Base-by-base conservation (phyloP, 345 rosid species). In the Murraya koenigii region DNA sequence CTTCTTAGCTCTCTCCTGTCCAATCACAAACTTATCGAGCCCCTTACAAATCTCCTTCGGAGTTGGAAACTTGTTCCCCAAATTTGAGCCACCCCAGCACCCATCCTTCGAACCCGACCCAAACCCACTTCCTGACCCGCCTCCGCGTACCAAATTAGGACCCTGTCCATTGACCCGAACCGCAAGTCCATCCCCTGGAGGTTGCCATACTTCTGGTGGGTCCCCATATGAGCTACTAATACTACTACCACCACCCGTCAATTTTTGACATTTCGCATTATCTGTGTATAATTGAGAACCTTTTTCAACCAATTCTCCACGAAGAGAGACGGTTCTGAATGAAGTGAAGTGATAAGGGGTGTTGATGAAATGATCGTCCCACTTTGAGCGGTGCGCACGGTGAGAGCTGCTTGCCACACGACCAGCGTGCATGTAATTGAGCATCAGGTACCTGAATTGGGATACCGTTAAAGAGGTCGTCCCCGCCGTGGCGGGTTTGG, bases 201-300 rank as follows among this genome's bases (percentile, higher is more conserved):
- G 97, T 86, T 94, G 97, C 99, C 98, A 94, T 13, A 94, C 91
- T 93, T 94, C 98, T 6, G 99, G 99, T 15, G 99, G 98, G 64
- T 94, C 98, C 62, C 99, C 99, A 78, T 82, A 79, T 0, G 92
- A 88, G 82, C 88, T 85, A 79, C 78, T 19, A 33, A 75, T 79
- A 71, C 82, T 69, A 81, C 78, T 68, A 55, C 79, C 69, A 65
- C 80, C 26, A 69, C 77, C 76, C 30, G 30, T 41, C 38, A 60
- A 11, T 59, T 62, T 44, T 10, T 55, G 47, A 76, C 78, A 75
- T 66, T 83, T 83, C 81, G 75, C 81, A 81, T 75, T 66, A 72
- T 78, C 85, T 17, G 56, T 23, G 77, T 82, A 52, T 39, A 88
- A 80, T 26, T 79, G 83, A 44, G 80, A 65, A 35, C 92, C 91